phyloP scores from a whole-genome alignment of 208 protist genomes.

The Novymonas esmeraldas region DNA sequence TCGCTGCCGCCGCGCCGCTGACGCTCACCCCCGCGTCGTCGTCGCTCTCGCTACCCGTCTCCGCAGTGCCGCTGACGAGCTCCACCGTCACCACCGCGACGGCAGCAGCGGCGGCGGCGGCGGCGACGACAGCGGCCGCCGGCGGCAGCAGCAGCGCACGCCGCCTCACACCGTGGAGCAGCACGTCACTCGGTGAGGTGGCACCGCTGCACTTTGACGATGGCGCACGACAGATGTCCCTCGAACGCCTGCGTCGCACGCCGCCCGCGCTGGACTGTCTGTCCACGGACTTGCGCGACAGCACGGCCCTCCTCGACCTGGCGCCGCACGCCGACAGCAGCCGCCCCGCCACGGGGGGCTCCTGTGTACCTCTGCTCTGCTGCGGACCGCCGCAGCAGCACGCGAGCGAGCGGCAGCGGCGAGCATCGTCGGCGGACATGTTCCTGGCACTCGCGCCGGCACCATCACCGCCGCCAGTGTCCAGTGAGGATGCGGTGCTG shows the following conservation, averaged over 20 bases:
- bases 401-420: conserved; percentile 2
- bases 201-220: too few species aligned
- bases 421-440: conserved; percentile 4
- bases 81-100: neutral
- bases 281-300: too few species aligned
- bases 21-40: neutral
- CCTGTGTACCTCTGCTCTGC: conserved; percentile 1
- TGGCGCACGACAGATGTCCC: neutral
- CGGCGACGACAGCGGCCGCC: too few species aligned
- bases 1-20: neutral
- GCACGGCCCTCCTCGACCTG: too few species aligned
- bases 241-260: neutral
- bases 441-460: neutral
- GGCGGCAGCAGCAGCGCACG: neutral
- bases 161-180: neutral
- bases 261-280: neutral
- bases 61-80: too few species aligned
- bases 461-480: neutral
- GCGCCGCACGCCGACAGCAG: too few species aligned
- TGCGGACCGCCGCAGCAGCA: neutral
- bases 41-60: too few species aligned
- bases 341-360: neutral
- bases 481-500: neutral
- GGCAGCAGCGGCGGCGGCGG: too few species aligned
- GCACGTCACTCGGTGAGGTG: too few species aligned